phyloP scores from a whole-genome alignment of 2,329 filamentous ascomycete genomes.

The Pseudogymnoascus sp. region DNA sequence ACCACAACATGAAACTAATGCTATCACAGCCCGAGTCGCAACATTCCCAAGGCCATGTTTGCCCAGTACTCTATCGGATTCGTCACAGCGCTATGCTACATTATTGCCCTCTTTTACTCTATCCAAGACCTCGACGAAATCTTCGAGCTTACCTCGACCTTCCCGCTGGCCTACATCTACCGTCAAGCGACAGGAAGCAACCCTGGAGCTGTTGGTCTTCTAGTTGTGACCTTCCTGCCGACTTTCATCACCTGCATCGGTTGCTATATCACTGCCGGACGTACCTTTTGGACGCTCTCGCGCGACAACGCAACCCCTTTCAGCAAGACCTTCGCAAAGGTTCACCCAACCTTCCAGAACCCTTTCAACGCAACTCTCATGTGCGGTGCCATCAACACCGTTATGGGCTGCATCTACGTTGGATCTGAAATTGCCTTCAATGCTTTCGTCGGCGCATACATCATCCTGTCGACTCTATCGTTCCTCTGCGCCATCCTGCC shows the following conservation, averaged over 20 bases:
- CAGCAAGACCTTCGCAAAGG: conserved; percentile 35
- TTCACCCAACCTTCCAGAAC: conserved; percentile 38
- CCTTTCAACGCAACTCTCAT: conserved; percentile 47
- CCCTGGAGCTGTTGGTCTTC: conserved; percentile 41
- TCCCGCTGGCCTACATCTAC: conserved; percentile 60
- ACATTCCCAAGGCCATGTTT: conserved; percentile 44
- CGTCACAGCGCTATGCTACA: conserved; percentile 41
- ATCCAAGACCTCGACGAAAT: conserved; percentile 47
- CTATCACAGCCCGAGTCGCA: conserved; percentile 30
- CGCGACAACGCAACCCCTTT: conserved; percentile 50
- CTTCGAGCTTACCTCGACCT: conserved; percentile 37
- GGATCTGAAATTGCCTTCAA: conserved; percentile 56
- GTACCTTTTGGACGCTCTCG: conserved; percentile 52
- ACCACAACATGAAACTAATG: neutral
- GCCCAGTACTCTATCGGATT: conserved; percentile 42
- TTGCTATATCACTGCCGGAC: conserved; percentile 49
- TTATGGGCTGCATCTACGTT: conserved; percentile 55
- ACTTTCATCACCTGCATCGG: conserved; percentile 44
- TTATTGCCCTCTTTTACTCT: conserved; percentile 48
- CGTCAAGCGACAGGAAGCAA: conserved; percentile 45
- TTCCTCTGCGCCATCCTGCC: conserved; percentile 56
- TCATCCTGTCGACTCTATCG: conserved; percentile 44
- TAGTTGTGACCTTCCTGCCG: conserved; percentile 44
- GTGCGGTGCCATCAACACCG: conserved; percentile 40
- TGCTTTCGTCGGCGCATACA: conserved; percentile 52